These are phyloP conservation scores for Naganishia cerealis DNA, from an alignment of 1,284 basidiomycete genomes.

Conservation along the genomic window DNA sequence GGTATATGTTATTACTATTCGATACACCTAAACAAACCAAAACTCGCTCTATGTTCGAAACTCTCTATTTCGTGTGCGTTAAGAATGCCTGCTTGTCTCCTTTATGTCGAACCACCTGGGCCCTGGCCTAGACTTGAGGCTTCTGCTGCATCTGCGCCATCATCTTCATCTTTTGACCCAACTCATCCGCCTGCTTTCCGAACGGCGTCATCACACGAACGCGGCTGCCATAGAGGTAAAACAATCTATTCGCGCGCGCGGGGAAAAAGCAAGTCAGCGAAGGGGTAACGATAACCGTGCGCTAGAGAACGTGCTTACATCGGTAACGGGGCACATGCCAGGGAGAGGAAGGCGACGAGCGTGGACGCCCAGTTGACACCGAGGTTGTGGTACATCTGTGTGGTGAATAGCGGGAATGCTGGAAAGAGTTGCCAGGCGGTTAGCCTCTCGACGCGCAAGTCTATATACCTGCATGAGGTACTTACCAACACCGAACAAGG, in stretches of 20 bases:
- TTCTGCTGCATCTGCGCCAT: conserved; percentile 28
- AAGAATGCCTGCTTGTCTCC: neutral
- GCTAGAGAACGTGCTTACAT: neutral
- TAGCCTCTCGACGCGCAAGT: neutral
- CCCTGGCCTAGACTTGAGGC: neutral
- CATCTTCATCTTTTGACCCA: conserved; percentile 37
- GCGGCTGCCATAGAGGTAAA: conserved; percentile 37
- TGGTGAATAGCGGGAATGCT: conserved; percentile 49
- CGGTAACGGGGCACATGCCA: conserved; percentile 32
- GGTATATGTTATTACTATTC: neutral
- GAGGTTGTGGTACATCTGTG: conserved; percentile 51
- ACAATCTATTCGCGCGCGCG: conserved; percentile 32
- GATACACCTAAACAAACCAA: neutral
- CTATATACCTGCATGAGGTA: neutral
- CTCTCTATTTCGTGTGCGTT: too few relatives aligned
- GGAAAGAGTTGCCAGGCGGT: conserved; percentile 5
- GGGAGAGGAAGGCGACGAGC: conserved; percentile 46
- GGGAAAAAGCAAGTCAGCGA: neutral
- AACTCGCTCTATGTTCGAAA: neutral
- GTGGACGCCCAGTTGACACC: conserved; percentile 52
- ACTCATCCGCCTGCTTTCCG: conserved; percentile 38
- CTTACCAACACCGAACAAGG: conserved; percentile 46
- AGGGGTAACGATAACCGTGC: neutral
- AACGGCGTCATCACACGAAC: conserved; percentile 36
- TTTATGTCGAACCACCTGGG: neutral